Evolutionary conservation across 768 basidiomycete species (phyloP).

Genomic region (Agaricus sinodeliciosus): DNA sequence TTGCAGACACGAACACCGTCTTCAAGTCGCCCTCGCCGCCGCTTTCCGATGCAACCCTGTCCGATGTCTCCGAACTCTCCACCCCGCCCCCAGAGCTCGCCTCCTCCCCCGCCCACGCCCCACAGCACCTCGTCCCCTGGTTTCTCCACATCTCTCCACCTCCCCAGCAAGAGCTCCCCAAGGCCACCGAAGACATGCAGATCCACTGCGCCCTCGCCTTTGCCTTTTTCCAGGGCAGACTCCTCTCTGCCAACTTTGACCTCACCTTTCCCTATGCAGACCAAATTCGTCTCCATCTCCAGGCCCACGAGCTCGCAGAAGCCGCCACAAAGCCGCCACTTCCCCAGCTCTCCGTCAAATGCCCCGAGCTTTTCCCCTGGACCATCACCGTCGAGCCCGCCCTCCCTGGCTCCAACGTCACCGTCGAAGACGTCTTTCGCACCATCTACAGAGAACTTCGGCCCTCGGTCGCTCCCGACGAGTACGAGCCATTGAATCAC

Average conservation of each 20-base stretch:
- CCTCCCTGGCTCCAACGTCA: conserved; percentile 25
- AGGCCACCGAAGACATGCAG: conserved; percentile 24
- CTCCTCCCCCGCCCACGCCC: conserved; percentile 25
- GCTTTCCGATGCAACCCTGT: conserved; percentile 29
- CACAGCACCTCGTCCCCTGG: conserved; percentile 16
- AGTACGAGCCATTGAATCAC: conserved; percentile 34
- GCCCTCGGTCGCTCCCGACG: conserved; percentile 32
- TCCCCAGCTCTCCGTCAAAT: conserved; percentile 25
- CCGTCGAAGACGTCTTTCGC: conserved; percentile 44
- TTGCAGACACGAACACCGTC: conserved; percentile 29
- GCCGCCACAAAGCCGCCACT: conserved; percentile 19
- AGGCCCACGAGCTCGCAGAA: conserved; percentile 20
- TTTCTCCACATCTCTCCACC: conserved; percentile 15
- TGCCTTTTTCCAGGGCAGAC: conserved; percentile 19
- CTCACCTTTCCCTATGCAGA: conserved; percentile 25
- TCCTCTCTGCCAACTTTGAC: conserved; percentile 31
- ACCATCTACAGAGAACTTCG: conserved; percentile 43
- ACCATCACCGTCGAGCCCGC: conserved; percentile 26
- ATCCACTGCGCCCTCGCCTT: conserved; percentile 38
- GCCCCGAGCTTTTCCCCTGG: conserved; percentile 21
- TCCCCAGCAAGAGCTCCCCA: background rate
- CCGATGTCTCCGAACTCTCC: conserved; percentile 26
- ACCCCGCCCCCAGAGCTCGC: conserved; percentile 30
- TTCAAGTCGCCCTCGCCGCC: conserved; percentile 28
- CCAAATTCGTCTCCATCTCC: conserved; percentile 16